Conservation (phyloP, 805 yeast genomes). For the Sungouiella thailandica region DNA sequence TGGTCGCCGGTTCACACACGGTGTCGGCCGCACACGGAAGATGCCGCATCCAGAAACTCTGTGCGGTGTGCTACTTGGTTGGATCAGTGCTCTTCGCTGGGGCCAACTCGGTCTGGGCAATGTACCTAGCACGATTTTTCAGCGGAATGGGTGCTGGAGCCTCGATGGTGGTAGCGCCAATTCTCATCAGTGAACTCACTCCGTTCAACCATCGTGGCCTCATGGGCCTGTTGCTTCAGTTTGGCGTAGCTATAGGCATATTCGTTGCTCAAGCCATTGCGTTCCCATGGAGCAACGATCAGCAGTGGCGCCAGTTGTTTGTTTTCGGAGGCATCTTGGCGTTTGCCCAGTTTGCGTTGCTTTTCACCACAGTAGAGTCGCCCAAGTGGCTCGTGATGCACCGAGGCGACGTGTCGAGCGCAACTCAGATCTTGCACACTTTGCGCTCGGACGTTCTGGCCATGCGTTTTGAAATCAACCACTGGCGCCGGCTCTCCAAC, state of each 20-base stretch:
- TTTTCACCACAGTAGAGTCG: slow-evolving; percentile 35
- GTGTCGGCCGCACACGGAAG: slow-evolving; percentile 23
- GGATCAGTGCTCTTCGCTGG: slow-evolving; percentile 28
- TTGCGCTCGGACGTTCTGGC: slow-evolving; percentile 28
- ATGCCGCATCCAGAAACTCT: slow-evolving; percentile 11
- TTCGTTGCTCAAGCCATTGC: slow-evolving; percentile 30
- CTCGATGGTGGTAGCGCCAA: slow-evolving; percentile 36
- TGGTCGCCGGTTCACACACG: slow-evolving; percentile 24
- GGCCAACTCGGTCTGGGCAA: slow-evolving; percentile 14
- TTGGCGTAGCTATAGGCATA: slow-evolving; percentile 37
- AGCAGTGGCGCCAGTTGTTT: slow-evolving; percentile 35
- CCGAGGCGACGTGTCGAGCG: slow-evolving; percentile 23
- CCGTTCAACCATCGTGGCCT: slow-evolving; percentile 39
- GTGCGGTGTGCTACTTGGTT: slow-evolving; percentile 17
- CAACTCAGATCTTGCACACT: slow-evolving; percentile 22
- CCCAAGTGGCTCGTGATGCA: slow-evolving; percentile 40
- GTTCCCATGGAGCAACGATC: slow-evolving; percentile 28
- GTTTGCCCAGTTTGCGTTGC: slow-evolving; percentile 21
- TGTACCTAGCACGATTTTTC: slow-evolving; percentile 30
- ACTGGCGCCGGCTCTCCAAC: slow-evolving; percentile 31
- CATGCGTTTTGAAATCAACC: slow-evolving; percentile 30
- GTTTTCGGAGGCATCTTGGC: slow-evolving; percentile 22
- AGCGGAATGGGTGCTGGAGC: slow-evolving; percentile 38
- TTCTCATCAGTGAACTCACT: slow-evolving; percentile 35
- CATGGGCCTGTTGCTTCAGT: slow-evolving; percentile 35